Evolutionary conservation across 768 basidiomycete species (phyloP).

Genomic region (Agrocybe chaxingu): DNA sequence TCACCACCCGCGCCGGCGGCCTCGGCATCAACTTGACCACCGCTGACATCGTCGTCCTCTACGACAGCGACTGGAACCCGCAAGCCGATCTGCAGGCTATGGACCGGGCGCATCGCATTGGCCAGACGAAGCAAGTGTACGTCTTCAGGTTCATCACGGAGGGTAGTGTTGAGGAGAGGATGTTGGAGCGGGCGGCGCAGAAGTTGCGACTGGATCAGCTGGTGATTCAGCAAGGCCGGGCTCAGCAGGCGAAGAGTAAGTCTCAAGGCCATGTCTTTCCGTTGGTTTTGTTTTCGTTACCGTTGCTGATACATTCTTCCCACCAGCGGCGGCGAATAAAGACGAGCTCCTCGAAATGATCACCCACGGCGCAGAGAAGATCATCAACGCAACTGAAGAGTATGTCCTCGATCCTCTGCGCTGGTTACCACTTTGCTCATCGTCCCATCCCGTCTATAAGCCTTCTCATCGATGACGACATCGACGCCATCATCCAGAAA

Average conservation of each 20-base stretch:
- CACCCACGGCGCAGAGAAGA: constrained; percentile 94
- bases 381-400: constrained; percentile 80
- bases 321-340: constrained; percentile 84
- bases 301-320: not conserved
- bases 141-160: constrained; percentile 97
- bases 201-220: constrained; percentile 93
- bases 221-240: constrained; percentile 94
- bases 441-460: constrained; percentile 32
- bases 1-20: constrained; percentile 96
- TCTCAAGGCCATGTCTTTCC: not conserved
- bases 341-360: constrained; percentile 99
- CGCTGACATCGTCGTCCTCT: constrained; percentile 92
- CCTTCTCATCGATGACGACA: constrained; percentile 80
- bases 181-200: constrained; percentile 92
- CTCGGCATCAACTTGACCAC: constrained; percentile 95
- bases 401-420: constrained; percentile 30
- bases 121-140: constrained; percentile 96
- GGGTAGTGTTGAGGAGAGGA: constrained; percentile 93
- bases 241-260: constrained; percentile 75
- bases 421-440: not conserved
- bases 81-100: constrained; percentile 99
- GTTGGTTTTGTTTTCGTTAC: not conserved
- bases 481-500: constrained; percentile 87
- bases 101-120: constrained; percentile 96
- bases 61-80: constrained; percentile 99